These are phyloP conservation scores for Sporothrix phasma DNA, from an alignment of 2,329 filamentous ascomycete species.

Conservation along the genomic window DNA sequence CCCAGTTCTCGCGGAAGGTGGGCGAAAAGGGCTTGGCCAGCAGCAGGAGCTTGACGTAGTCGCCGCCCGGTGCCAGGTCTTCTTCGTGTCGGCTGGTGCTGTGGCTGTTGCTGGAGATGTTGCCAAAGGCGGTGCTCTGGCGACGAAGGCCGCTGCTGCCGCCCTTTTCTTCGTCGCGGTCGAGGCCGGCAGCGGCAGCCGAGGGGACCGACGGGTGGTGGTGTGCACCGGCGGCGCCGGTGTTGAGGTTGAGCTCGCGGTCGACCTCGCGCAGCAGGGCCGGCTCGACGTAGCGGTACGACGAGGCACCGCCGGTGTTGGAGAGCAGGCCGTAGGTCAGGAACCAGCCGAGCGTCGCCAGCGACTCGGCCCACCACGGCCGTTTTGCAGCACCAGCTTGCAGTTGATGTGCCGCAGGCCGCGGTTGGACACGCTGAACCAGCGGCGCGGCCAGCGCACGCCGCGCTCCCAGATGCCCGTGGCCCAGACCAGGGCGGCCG, in stretches of 20 bases:
- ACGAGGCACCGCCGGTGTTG: constrained; percentile 50
- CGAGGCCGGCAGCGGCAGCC: not conserved
- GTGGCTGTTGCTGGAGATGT: not conserved
- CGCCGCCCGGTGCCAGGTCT: constrained; percentile 79
- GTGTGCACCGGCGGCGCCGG: constrained; percentile 22
- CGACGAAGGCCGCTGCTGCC: not conserved
- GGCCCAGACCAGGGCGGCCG: constrained; percentile 77
- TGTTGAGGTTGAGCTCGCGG: constrained; percentile 42
- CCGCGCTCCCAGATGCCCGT: constrained; percentile 96
- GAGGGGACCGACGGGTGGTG: constrained; percentile 31
- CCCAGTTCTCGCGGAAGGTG: constrained; percentile 94
- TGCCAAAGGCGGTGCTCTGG: constrained; percentile 3
- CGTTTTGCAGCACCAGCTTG: constrained; percentile 87
- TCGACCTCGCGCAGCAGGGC: constrained; percentile 49
- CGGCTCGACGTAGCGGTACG: constrained; percentile 69
- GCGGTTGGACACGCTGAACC: constrained; percentile 81
- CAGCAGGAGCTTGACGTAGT: constrained; percentile 82
- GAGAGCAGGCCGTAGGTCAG: constrained; percentile 67
- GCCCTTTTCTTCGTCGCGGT: constrained; percentile 17
- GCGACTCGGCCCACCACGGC: constrained; percentile 68
- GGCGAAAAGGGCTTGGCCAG: constrained; percentile 92
- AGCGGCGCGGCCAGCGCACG: constrained; percentile 84
- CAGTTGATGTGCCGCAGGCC: constrained; percentile 89
- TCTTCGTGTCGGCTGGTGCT: constrained; percentile 58
- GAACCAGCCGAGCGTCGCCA: constrained; percentile 65